These are phyloP conservation scores for Omphalotus olearius DNA, from an alignment of 1,284 basidiomycete species.

Conservation along the genomic window DNA sequence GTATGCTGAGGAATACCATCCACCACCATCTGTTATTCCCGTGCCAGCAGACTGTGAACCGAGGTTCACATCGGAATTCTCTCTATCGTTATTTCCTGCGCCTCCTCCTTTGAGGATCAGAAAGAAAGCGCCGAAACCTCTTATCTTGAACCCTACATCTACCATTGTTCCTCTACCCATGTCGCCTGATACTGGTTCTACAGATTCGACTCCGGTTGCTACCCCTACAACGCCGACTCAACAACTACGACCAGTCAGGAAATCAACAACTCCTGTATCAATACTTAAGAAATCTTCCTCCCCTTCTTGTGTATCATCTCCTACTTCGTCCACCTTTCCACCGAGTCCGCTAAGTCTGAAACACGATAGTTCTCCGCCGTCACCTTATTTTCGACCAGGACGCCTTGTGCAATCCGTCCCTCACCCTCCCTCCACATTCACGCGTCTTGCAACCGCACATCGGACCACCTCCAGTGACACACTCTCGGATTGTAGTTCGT, in stretches of 20 bases:
- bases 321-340: constrained; percentile 19
- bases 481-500: constrained; percentile 6
- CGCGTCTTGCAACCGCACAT: constrained; percentile 25
- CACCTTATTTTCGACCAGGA: constrained; percentile 22
- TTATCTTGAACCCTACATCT: constrained; percentile 29
- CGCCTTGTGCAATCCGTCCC: constrained; percentile 27
- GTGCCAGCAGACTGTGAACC: background rate
- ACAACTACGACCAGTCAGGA: constrained; percentile 17
- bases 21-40: background rate
- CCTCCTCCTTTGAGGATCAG: constrained; percentile 37
- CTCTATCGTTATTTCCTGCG: constrained; percentile 35
- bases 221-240: constrained; percentile 33
- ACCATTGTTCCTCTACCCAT: constrained; percentile 24
- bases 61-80: constrained; percentile 4
- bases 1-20: background rate
- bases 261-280: constrained; percentile 22
- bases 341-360: constrained; percentile 22
- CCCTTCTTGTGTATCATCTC: constrained; percentile 9
- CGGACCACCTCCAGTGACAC: constrained; percentile 36
- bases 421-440: constrained; percentile 18
- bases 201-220: constrained; percentile 36
- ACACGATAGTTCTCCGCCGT: constrained; percentile 25
- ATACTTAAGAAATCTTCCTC: constrained; percentile 25
- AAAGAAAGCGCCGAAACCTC: constrained; percentile 32
- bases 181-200: constrained; percentile 31